Conservation (phyloP, 139 green algal species). For the Picochlorum sp. region DNA sequence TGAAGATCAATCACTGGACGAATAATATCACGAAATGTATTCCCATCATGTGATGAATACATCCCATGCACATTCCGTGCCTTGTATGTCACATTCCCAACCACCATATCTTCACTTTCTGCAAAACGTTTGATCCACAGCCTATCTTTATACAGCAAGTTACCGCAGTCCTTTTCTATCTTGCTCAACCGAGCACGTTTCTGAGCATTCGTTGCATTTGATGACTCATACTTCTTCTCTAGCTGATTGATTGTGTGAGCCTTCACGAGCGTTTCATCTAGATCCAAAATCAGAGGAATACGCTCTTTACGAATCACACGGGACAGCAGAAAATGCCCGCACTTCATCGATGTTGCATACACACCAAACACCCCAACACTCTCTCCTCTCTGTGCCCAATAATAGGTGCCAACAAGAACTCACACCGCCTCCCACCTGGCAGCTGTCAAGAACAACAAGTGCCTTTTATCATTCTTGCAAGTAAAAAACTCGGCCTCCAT, state of each 20-base stretch:
- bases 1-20: background rate
- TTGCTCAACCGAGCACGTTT: background rate
- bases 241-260: background rate
- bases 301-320: slow-evolving; percentile 42
- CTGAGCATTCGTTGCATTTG: background rate
- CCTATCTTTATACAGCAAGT: background rate
- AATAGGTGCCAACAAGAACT: background rate
- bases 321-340: slow-evolving; percentile 11
- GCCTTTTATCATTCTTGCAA: background rate
- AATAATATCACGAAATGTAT: too few relatives aligned
- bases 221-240: background rate
- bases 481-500: background rate
- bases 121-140: background rate
- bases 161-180: background rate
- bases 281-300: slow-evolving; percentile 71
- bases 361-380: slow-evolving; percentile 16
- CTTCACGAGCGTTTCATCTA: slow-evolving; percentile 78
- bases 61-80: background rate
- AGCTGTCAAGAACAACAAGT: background rate
- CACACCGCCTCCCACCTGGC: background rate
- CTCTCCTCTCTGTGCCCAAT: background rate
- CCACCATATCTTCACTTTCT: background rate
- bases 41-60: background rate
- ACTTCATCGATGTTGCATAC: background rate
- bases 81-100: background rate